These are phyloP conservation scores for Lasiosphaeria ovina DNA, from an alignment of 495 filamentous ascomycete species.

Conservation along the genomic window DNA sequence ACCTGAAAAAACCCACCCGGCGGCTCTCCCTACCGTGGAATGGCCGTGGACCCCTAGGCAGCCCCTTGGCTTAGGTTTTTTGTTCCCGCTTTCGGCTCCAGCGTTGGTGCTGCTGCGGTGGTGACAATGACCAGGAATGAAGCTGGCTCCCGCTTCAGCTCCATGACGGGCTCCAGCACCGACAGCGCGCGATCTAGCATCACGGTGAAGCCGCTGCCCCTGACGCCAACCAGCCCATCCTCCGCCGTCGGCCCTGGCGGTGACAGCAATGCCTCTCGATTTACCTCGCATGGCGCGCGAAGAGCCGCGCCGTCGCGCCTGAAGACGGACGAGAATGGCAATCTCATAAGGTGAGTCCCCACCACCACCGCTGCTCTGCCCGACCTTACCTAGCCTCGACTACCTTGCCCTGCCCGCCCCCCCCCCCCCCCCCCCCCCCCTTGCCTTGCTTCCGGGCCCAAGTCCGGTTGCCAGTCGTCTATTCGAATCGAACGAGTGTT, in stretches of 20 bases:
- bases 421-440: conserved; percentile 1
- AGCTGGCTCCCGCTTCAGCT: conserved; percentile 55
- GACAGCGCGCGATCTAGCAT: conserved; percentile 58
- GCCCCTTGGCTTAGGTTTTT: conserved; percentile 24
- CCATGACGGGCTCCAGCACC: conserved; percentile 60
- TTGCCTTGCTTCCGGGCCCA: not conserved
- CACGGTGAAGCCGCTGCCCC: conserved; percentile 53
- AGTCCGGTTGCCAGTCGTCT: conserved; percentile 9
- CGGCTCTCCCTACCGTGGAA: conserved; percentile 22
- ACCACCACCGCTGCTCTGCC: not conserved
- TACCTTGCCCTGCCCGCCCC: not conserved
- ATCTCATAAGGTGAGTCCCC: conserved; percentile 37
- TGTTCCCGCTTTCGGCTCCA: conserved; percentile 9
- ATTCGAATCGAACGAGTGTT: conserved; percentile 3
- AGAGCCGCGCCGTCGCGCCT: conserved; percentile 55
- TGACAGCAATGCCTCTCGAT: conserved; percentile 37
- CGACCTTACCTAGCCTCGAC: too few species aligned
- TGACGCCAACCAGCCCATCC: conserved; percentile 40
- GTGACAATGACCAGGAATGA: conserved; percentile 61
- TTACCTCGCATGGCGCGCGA: conserved; percentile 34
- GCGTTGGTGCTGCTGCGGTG: not conserved
- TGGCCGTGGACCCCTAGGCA: conserved; percentile 24
- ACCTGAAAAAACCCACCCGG: conserved; percentile 20
- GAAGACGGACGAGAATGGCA: conserved; percentile 53
- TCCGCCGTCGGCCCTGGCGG: conserved; percentile 34